phyloP scores from a whole-genome alignment of 2,329 filamentous ascomycete genomes.

The Helicocarpus griseus region DNA sequence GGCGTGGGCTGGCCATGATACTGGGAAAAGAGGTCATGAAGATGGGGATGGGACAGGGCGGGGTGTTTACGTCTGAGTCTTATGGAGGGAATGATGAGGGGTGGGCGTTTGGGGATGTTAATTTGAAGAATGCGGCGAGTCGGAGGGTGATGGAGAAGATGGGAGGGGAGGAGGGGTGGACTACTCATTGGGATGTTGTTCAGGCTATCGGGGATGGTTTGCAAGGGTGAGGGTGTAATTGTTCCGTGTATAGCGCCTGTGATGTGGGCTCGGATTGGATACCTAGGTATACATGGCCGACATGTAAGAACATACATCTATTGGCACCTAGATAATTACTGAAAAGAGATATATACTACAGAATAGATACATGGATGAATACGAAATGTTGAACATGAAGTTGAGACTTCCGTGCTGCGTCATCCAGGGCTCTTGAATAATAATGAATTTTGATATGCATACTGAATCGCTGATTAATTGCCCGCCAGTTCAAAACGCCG shows the following conservation, averaged over 20 bases:
- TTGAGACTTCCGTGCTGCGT: no score
- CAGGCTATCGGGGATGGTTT: slow-evolving; percentile 14
- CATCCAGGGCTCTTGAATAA: no score
- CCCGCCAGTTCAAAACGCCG: neutral
- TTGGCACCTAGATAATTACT: neutral
- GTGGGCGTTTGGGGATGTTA: slow-evolving; percentile 33
- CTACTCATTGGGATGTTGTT: slow-evolving; percentile 29
- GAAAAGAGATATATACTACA: no score
- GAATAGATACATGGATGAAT: no score
- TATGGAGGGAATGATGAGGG: slow-evolving; percentile 1
- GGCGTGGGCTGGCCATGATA: slow-evolving; percentile 24
- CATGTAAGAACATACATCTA: no score
- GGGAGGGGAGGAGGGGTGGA: slow-evolving; percentile 27
- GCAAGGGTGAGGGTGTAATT: neutral
- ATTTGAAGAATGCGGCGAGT: slow-evolving; percentile 26
- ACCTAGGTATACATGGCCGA: no score
- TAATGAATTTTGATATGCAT: no score
- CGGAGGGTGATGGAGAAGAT: slow-evolving; percentile 37
- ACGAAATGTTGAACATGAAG: no score
- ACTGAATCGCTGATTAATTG: neutral
- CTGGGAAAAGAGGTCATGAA: slow-evolving; percentile 27
- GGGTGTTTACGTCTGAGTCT: slow-evolving; percentile 12
- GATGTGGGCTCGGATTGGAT: no score
- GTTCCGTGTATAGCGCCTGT: neutral
- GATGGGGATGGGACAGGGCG: slow-evolving; percentile 16